These are phyloP conservation scores for Hysterium pulicare DNA, from an alignment of 2,329 filamentous ascomycete genomes.

Conservation along the genomic window DNA sequence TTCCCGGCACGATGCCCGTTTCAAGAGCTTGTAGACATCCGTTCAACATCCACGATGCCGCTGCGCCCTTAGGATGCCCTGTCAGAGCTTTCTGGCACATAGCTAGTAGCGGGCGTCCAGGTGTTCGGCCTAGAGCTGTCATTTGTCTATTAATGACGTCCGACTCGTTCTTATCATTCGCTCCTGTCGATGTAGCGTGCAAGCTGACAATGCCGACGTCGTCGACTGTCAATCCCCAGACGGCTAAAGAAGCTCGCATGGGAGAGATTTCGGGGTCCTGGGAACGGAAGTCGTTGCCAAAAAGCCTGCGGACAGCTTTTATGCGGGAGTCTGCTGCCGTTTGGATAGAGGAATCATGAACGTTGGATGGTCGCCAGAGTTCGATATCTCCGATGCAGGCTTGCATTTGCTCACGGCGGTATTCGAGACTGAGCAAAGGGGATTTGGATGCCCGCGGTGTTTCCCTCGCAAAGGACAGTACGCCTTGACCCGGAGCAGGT, in stretches of 20 bases:
- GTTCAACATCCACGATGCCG: conserved; percentile 40
- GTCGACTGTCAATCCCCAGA: conserved; percentile 38
- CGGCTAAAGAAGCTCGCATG: conserved; percentile 34
- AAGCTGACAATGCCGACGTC: conserved; percentile 39
- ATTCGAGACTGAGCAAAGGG: conserved; percentile 22
- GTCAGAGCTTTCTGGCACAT: conserved; percentile 40
- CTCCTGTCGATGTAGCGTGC: conserved; percentile 41
- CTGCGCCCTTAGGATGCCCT: conserved; percentile 40
- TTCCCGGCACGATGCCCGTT: conserved; percentile 33
- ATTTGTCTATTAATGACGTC: conserved; percentile 37
- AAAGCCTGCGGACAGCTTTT: conserved; percentile 4
- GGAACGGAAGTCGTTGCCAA: conserved; percentile 30
- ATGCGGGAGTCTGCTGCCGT: not conserved
- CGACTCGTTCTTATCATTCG: conserved; percentile 42
- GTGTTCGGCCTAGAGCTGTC: conserved; percentile 30
- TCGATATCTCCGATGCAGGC: conserved; percentile 4
- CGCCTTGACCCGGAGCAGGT: conserved; percentile 38
- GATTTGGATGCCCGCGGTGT: conserved; percentile 12
- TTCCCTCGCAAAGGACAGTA: conserved; percentile 30
- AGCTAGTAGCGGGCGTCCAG: conserved; percentile 30
- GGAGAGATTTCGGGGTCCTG: conserved; percentile 30
- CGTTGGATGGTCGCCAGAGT: not conserved
- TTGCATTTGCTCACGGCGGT: conserved; percentile 23
- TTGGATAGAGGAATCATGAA: not conserved
- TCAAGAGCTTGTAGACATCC: conserved; percentile 37